phyloP scores from a whole-genome alignment of 148 eudicot species.

The Cornus florida region DNA sequence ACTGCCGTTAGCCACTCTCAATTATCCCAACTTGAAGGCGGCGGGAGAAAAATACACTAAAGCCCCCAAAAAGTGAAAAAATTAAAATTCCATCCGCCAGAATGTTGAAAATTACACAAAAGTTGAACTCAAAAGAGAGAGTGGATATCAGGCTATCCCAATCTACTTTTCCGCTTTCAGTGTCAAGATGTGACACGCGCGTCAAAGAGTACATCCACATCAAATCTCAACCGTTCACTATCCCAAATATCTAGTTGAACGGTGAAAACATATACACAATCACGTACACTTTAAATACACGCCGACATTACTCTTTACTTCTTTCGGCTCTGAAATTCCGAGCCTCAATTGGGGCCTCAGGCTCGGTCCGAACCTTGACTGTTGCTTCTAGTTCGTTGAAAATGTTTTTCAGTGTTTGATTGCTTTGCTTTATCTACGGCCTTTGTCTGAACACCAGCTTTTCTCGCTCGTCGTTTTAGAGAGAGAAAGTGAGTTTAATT shows the following conservation, averaged over 20 bases:
- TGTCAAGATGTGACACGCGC: not conserved
- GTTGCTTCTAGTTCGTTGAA: constrained; percentile 15
- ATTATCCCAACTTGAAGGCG: not conserved
- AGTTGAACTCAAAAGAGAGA: constrained; percentile 8
- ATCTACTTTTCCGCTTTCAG: not conserved
- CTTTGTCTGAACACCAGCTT: constrained; percentile 14
- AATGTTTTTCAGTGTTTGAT: constrained; percentile 13
- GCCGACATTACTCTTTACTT: constrained; percentile 1
- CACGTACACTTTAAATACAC: not conserved
- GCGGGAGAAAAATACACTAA: constrained; percentile 3
- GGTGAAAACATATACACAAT: not conserved
- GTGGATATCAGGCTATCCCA: not conserved
- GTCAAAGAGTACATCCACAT: not conserved
- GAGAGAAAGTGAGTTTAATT: not conserved
- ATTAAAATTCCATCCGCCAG: not conserved
- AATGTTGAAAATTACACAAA: constrained; percentile 3
- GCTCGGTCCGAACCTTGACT: constrained; percentile 1
- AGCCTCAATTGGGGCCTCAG: constrained; percentile 7
- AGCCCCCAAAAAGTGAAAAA: constrained; percentile 1
- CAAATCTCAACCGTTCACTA: constrained; percentile 8
- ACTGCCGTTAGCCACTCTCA: constrained; percentile 2
- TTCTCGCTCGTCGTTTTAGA: constrained; percentile 14
- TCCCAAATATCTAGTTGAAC: not conserved
- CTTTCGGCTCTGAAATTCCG: constrained; percentile 1
- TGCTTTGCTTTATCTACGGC: constrained; percentile 35